Base-by-base conservation (phyloP, 208 protist species). In the Leishmania arabica region DNA sequence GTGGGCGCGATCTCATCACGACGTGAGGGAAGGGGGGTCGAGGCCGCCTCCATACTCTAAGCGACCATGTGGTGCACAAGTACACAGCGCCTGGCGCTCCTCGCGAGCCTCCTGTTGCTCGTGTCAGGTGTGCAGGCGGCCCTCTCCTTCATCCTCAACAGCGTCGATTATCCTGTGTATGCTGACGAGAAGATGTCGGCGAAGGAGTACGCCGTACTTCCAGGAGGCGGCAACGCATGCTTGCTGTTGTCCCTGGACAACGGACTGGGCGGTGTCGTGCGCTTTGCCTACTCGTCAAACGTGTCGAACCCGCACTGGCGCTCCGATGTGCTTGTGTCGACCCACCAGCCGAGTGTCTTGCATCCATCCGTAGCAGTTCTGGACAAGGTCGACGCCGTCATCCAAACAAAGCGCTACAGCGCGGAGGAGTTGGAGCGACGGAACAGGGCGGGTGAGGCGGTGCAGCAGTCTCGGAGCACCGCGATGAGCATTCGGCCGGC, bases 211-310 rank as follows among this genome's bases (percentile, higher is more conserved):
- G 80, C 78, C 3, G 60, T 77, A 9, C 37, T 58, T 21, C 73
- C 60, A 49, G 6, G 42, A 6, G 6, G 6, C 56, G 64, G 54
- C 40, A 54, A 9, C n/a, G 56, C 68, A 21, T 87, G 84, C 54
- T 49, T 84, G 42, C 37, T 84, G 17, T 40, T 84, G 56, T 49
- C 54, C 13, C 69, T 84, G 40, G 70, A 78, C 47, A 81, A 73
- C 45, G 88, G 80, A 4, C 66, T 82, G 9, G 84, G 73, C 42
- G 88, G 80, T 6, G 76, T 82, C 24, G 79, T 90, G 19, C 82
- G 80, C 77, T 92, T 92, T 66, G 79, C 75, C 19, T 88, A 89
- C 76, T 53, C 34, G 54, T 85, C 80, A n/a, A 92, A 88, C 79
- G 45, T 91, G 4, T 85, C 79, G 40, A 68, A 84, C 51, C 53